These are phyloP conservation scores for Fusarium sp. DNA, from an alignment of 2,329 filamentous ascomycete genomes.

Conservation along the genomic window DNA sequence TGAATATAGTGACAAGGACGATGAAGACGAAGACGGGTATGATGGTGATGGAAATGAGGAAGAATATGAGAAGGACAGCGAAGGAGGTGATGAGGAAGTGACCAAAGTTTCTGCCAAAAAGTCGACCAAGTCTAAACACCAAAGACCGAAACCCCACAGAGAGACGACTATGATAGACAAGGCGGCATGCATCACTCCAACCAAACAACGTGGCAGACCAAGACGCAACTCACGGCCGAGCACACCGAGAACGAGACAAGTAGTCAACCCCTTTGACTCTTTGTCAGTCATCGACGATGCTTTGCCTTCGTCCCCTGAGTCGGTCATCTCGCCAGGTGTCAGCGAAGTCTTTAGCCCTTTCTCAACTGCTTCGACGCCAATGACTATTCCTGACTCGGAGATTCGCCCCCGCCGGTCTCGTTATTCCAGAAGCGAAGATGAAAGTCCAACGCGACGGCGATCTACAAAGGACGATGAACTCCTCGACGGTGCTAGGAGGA, in stretches of 20 bases:
- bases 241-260: background rate
- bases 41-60: too few relatives aligned
- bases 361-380: slow-evolving; percentile 9
- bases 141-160: slow-evolving; percentile 6
- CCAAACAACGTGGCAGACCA: background rate
- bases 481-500: background rate
- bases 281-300: background rate
- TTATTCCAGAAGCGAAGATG: background rate
- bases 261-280: background rate
- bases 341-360: slow-evolving; percentile 19
- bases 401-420: background rate
- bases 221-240: background rate
- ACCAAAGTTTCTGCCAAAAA: background rate
- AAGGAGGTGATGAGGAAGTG: background rate
- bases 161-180: background rate
- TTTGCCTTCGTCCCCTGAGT: background rate
- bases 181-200: slow-evolving; percentile 2
- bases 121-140: background rate
- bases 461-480: background rate
- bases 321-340: slow-evolving; percentile 12
- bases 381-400: background rate
- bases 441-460: slow-evolving; percentile 12
- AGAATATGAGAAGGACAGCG: too few relatives aligned
- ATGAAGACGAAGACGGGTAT: background rate
- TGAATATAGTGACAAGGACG: background rate